Evolutionary conservation across 2,329 filamentous ascomycete species (phyloP).

Genomic region (Pezicula rhizophila): DNA sequence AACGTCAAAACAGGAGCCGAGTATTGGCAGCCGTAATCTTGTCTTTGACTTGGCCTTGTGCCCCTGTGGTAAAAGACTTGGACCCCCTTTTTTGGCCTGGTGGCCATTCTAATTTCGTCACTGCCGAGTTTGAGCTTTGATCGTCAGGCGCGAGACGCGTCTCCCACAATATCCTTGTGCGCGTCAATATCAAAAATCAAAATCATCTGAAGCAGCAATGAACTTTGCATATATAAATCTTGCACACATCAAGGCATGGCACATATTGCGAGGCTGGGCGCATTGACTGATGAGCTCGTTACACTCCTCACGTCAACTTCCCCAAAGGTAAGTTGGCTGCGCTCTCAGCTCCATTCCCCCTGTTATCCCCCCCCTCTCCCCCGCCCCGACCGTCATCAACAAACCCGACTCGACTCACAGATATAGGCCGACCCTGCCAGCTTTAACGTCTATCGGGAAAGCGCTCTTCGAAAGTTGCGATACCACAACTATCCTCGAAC

Average conservation of each 20-base stretch:
- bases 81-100: background rate
- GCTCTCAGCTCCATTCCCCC: background rate
- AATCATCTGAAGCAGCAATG: background rate
- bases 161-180: slow-evolving; percentile 1
- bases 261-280: slow-evolving; percentile 57
- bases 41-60: too few species aligned
- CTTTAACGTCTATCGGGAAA: slow-evolving; percentile 42
- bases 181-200: slow-evolving; percentile 1
- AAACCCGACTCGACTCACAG: background rate
- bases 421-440: slow-evolving; percentile 25
- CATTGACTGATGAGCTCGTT: slow-evolving; percentile 67
- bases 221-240: background rate
- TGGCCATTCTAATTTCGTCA: background rate
- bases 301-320: slow-evolving; percentile 52
- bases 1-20: slow-evolving; percentile 4
- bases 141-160: slow-evolving; percentile 6
- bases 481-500: slow-evolving; percentile 56
- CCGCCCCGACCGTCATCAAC: background rate
- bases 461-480: slow-evolving; percentile 44
- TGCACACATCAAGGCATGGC: slow-evolving; percentile 48
- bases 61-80: too few species aligned
- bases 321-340: slow-evolving; percentile 37
- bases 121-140: background rate
- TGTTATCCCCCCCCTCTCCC: too few species aligned
- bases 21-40: too few species aligned